Evolutionary conservation across 352 stramenopile genomes (phyloP), one percentile per base, ranked within the genome.

Genomic region (Globisporangium nunn): DNA sequence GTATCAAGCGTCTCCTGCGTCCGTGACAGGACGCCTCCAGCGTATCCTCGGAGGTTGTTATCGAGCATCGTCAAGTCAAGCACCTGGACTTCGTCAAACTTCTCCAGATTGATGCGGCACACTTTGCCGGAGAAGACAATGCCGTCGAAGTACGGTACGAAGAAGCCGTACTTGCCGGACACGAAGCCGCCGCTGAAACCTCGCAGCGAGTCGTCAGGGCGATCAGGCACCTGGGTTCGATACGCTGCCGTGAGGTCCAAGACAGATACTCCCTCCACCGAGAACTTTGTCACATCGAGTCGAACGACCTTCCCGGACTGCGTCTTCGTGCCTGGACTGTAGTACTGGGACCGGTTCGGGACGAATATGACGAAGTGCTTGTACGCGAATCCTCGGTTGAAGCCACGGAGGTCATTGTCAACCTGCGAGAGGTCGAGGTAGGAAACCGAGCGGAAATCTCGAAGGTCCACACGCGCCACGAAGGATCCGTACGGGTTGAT

Each of bases 161-260:
- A 88, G 60, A 88, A 89, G 7, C 77, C 82, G 55, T 91, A 93
- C 58, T 91, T 87, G 28, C 82, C 82, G 2, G 82, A 91, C 0
- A 80, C 81, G 8, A 87, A 63, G 33, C 78, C 82, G 4, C 74
- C 77, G 23, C 61, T 70, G 52, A 93, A 93, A n/a, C 82, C 82
- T 14, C 82, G 71, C 0, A 93, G 59, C 7, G 80, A 72, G 29
- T 61, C 60, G 41, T 90, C 80, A 1, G 81, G 67, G 14, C 82
- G 66, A 30, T 90, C 67, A 0, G 82, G 80, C 2, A 93, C 82
- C 52, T 93, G 82, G 53, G 76, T 88, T 5, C 82, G 74, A 7
- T 71, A 49, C 4, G 78, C 59, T 0, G 63, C 66, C 6, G 82
- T 53, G 12, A 93, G 64, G 49, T 93, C 80, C 23, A 93, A 62